Base-by-base conservation (phyloP, 306 rosid species). In the Quercus glauca region DNA sequence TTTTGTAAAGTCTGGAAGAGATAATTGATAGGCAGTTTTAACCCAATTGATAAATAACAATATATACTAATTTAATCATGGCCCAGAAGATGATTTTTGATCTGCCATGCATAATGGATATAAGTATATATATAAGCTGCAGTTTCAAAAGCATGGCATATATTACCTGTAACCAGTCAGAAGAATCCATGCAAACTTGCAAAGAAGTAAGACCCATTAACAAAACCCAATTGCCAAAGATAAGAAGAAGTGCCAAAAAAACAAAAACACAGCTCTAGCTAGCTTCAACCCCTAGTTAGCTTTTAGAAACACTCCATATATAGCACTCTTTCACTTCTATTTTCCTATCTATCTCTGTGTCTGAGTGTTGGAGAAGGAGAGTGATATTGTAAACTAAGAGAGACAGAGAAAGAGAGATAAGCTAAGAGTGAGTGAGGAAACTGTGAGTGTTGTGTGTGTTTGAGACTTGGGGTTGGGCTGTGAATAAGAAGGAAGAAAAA, bases 131-230 rank as follows among this genome's bases (percentile, higher is more conserved):
- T 26, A 41, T 37, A 7, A 37, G 8, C 45, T 41, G 45, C 45
- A 41, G 45, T 7, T 63, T 64, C 19, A 28, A 29, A 55, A 73
- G 74, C 73, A 61, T 25, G 73, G 37, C 68, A 33, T 41, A 49
- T 49, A 49, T 91, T 91, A 95, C 99, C 97, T 95, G 99, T 9
- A 95, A 82, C 99, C 98, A 95, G 75, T 93, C 97, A 55, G 99
- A 89, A 17, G 98, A 90, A 53, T 95, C 98, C 94, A 95, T 93
- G 90, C 97, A 90, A 76, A 88, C 94, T 81, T 95, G 97, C 49
- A 93, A 90, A 76, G 99, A 87, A 71, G 92, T 87, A 63, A 93
- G 89, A 74, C 94, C 96, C 99, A 93, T 91, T 77, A 77, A 83
- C 61, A 52, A 67, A 79, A 79, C 37, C 49, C 60, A 26, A 4